phyloP scores from a whole-genome alignment of 1,139 yeast genomes.

The Candida tetrigidarum region DNA sequence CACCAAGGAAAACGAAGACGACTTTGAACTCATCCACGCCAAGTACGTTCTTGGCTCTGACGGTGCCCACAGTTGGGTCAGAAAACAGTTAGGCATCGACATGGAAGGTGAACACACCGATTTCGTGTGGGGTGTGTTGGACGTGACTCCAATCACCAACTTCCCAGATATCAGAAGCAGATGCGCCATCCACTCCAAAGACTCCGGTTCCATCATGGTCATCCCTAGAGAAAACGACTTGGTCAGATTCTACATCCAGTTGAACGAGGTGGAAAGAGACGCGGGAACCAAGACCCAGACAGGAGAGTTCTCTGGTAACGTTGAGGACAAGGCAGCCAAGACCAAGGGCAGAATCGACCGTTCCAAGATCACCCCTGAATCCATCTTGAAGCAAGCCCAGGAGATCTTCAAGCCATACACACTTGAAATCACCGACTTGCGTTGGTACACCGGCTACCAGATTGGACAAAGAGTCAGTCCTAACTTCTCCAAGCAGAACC shows the following conservation, averaged over 20 bases:
- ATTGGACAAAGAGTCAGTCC: slow-evolving; percentile 40
- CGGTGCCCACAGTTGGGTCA: slow-evolving; percentile 43
- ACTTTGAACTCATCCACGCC: slow-evolving; percentile 26
- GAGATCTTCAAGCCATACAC: slow-evolving; percentile 33
- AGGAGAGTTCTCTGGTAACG: slow-evolving; percentile 14
- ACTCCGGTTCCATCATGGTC: slow-evolving; percentile 34
- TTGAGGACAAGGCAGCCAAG: slow-evolving; percentile 13
- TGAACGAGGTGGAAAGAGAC: slow-evolving; percentile 29
- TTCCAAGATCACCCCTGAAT: slow-evolving; percentile 29
- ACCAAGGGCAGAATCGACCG: slow-evolving; percentile 29
- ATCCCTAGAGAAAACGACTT: slow-evolving; percentile 39
- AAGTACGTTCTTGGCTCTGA: slow-evolving; percentile 40
- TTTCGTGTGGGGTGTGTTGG: slow-evolving; percentile 41
- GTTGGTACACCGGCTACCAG: slow-evolving; percentile 40
- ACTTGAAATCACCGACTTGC: slow-evolving; percentile 28
- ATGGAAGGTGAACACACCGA: slow-evolving; percentile 41
- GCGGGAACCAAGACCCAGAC: slow-evolving; percentile 14
- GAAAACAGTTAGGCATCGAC: slow-evolving; percentile 25
- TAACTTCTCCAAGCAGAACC: slow-evolving; percentile 21
- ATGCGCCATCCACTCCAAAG: slow-evolving; percentile 36
- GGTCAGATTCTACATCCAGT: slow-evolving; percentile 31
- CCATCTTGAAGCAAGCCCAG: slow-evolving; percentile 30
- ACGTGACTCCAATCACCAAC: slow-evolving; percentile 36
- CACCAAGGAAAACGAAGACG: slow-evolving; percentile 9
- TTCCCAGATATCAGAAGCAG: slow-evolving; percentile 40